Conservation (phyloP, 441 rosid genomes). For the Flueggea neowawraea region DNA sequence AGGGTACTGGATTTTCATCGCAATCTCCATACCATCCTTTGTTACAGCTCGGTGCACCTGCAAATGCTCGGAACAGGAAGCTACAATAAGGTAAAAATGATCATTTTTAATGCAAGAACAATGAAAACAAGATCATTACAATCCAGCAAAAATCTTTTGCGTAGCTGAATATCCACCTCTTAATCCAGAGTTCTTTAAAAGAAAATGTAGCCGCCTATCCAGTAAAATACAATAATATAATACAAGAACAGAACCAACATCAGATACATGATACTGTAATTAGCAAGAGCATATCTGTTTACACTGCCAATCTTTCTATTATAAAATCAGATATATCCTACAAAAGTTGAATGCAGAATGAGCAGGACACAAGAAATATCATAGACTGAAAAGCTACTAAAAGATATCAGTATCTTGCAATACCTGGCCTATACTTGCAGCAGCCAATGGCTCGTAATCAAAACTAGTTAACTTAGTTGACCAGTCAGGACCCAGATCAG, state of each 20-base stretch:
- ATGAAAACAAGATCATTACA: too few species aligned
- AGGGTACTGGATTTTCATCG: constrained; percentile 98
- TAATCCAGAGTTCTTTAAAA: too few species aligned
- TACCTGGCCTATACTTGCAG: constrained; percentile 99
- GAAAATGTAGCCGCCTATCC: too few species aligned
- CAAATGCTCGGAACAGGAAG: background rate
- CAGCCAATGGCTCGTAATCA: constrained; percentile 93
- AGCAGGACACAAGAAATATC: background rate
- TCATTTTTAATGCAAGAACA: too few species aligned
- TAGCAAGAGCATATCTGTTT: too few species aligned
- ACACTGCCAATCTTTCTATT: background rate
- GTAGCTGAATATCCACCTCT: too few species aligned
- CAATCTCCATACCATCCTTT: constrained; percentile 67
- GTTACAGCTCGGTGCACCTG: constrained; percentile 91
- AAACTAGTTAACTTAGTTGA: constrained; percentile 72
- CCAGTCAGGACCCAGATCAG: constrained; percentile 84
- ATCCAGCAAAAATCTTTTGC: too few species aligned
- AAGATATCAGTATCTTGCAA: constrained; percentile 9
- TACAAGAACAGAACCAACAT: too few species aligned
- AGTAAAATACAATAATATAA: too few species aligned
- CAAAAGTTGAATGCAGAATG: background rate
- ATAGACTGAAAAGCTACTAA: background rate
- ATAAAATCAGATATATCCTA: background rate
- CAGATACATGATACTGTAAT: too few species aligned
- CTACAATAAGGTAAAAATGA: too few species aligned